Evolutionary conservation across 2,329 filamentous ascomycete species (phyloP), one percentile per base, ranked within the genome.

Genomic region (Alternaria gansuensis): DNA sequence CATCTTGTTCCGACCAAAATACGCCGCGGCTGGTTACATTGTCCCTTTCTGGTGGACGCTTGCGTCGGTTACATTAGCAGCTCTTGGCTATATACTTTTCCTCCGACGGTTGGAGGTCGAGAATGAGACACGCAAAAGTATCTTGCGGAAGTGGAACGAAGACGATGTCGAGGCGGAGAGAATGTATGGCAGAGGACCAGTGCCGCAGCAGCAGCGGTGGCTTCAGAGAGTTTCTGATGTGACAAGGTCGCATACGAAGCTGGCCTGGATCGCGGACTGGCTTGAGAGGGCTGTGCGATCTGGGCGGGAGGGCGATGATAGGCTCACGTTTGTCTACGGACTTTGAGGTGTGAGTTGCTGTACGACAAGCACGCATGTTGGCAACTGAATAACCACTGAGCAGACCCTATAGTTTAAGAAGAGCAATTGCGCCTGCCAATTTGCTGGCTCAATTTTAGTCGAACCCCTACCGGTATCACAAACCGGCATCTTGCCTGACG

Each of bases 291-390:
- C 77, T n/a, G 72, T 69, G 1, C 64, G 64, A 10, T 68, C 75
- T 21, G 71, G 76, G 7, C 71, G 76, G 60, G 66, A 77, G 28
- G 81, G 81, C 4, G 81, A 83, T 51, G 80, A 82, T 69, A 81
- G 75, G 69, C 63, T 82, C 46, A 82, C 80, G 0, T 83, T 81
- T 66, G 65, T 77, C 46, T 83, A 82, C 60, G 78, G 79, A 10
- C 55, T 76, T 8, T 59, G 26, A 61, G 40, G 4, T 2, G 4
- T 1, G 1, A 33, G 4, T 2, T n/a, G 10, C 29, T 14, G 28
- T 3, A 2, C 43, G 3, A 46, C 17, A 17, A 17, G 17, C 17
- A 17, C 43, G 11, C n/a, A 6, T 0, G 3, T 14, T 45, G 26
- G 3, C 43, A 21, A n/a, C 14, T 21, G 28, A 21, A 29, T 10